Evolutionary conservation across 2,329 filamentous ascomycete species (phyloP).

Genomic region (Diaporthe batatas): DNA sequence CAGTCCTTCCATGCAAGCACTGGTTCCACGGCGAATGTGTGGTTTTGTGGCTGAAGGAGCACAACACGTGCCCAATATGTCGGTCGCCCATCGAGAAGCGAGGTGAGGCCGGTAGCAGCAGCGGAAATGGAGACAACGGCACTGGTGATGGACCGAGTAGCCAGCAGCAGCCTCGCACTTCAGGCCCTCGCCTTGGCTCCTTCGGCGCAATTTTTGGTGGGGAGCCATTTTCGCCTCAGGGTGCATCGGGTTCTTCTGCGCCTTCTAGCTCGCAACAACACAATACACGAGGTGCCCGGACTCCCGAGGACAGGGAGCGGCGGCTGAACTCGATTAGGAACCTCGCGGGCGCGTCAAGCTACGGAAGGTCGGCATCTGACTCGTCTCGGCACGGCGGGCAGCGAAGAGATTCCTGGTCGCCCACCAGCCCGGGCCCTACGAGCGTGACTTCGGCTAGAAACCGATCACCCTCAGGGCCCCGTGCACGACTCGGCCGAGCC

Average conservation of each 20-base stretch:
- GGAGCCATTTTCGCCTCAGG: not conserved
- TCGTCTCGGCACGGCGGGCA: conserved; percentile 19
- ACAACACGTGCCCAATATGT: conserved; percentile 93
- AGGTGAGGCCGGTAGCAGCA: conserved; percentile 30
- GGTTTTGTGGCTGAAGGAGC: conserved; percentile 85
- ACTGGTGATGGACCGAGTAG: not conserved
- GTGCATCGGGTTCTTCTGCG: conserved; percentile 16
- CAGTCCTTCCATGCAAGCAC: conserved; percentile 87
- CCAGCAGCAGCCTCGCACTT: conserved; percentile 3
- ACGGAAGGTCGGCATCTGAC: conserved; percentile 7
- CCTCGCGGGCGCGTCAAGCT: conserved; percentile 37
- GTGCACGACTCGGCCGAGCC: conserved; percentile 4
- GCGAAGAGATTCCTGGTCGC: conserved; percentile 41
- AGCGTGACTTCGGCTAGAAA: conserved; percentile 37
- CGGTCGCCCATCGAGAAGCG: conserved; percentile 68
- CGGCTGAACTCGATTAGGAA: conserved; percentile 48
- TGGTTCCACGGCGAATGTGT: conserved; percentile 94
- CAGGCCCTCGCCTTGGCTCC: conserved; percentile 14
- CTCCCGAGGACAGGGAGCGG: conserved; percentile 39
- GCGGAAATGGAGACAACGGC: conserved; percentile 17
- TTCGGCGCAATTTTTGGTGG: conserved; percentile 7
- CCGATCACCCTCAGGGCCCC: conserved; percentile 36
- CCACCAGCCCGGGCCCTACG: conserved; percentile 37
- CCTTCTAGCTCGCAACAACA: conserved; percentile 22
- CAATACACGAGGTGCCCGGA: conserved; percentile 37